Percentiles rank a stretch among this genome's conserved stretches.
Evolutionary conservation across 148 eudicot genomes (phyloP).

Genomic region (Arctostaphylos glauca): DNA sequence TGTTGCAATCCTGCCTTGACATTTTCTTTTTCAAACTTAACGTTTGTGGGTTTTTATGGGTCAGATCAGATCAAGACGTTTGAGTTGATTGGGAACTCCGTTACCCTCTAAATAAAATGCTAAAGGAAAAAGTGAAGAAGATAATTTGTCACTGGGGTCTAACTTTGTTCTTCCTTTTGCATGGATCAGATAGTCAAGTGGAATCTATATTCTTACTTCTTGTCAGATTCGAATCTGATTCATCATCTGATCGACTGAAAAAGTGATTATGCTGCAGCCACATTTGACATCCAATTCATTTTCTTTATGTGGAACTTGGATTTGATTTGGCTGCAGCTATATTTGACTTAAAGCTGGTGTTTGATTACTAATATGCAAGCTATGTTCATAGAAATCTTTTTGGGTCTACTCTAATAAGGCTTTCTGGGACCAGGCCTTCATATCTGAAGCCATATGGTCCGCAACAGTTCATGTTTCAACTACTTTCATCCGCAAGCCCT

Average conservation of each 20-base stretch:
- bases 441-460: not conserved
- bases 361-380: not conserved
- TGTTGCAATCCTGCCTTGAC: not conserved
- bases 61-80: not conserved
- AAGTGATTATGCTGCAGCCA: not conserved
- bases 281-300: not conserved
- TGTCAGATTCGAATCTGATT: not conserved
- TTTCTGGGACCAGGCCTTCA: not conserved
- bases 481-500: not conserved
- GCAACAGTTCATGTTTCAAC: not conserved
- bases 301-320: not conserved
- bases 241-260: not conserved
- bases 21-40: not conserved
- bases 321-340: not conserved
- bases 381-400: not conserved
- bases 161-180: not conserved
- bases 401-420: not conserved
- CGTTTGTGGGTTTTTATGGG: not conserved
- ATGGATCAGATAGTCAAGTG: not conserved
- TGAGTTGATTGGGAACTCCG: not conserved
- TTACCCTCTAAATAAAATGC: not conserved
- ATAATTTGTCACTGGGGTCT: not conserved
- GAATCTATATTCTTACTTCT: not conserved
- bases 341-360: not conserved
- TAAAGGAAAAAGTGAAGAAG: not conserved